Evolutionary conservation across 148 eudicot genomes (phyloP).

Genomic region (Beta vulgaris): DNA sequence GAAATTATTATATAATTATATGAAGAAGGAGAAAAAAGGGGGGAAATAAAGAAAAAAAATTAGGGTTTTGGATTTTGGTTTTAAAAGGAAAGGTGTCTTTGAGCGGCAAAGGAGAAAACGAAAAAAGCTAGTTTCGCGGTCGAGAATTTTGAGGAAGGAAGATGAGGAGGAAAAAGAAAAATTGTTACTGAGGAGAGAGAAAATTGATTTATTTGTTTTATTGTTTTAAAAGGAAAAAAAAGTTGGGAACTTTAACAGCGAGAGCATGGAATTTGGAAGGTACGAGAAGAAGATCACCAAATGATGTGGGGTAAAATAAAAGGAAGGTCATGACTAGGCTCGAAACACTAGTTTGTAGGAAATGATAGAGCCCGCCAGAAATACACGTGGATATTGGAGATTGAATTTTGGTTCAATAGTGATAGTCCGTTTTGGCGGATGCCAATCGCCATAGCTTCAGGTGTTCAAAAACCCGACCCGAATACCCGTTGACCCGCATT

Average conservation of each 20-base stretch:
- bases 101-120: conserved; percentile 43
- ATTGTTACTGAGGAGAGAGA: not conserved
- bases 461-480: too few relatives aligned
- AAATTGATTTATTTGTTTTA: too few relatives aligned
- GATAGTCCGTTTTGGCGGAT: too few relatives aligned
- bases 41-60: not conserved
- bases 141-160: conserved; percentile 25
- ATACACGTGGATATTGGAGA: not conserved
- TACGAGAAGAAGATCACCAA: not conserved
- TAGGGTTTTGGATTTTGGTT: conserved; percentile 29
- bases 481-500: too few relatives aligned
- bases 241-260: not conserved
- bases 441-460: too few relatives aligned
- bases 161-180: not conserved
- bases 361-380: not conserved
- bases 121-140: conserved; percentile 42
- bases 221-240: not conserved
- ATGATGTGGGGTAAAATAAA: not conserved
- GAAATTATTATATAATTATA: not conserved
- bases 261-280: not conserved
- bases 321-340: not conserved
- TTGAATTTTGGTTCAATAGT: not conserved
- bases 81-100: conserved; percentile 9
- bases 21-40: not conserved
- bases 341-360: not conserved